A percentile compares a stretch with the other conserved stretches of the same genome.
Conservation (phyloP, 345 rosid species). For the Turritis glabra region DNA sequence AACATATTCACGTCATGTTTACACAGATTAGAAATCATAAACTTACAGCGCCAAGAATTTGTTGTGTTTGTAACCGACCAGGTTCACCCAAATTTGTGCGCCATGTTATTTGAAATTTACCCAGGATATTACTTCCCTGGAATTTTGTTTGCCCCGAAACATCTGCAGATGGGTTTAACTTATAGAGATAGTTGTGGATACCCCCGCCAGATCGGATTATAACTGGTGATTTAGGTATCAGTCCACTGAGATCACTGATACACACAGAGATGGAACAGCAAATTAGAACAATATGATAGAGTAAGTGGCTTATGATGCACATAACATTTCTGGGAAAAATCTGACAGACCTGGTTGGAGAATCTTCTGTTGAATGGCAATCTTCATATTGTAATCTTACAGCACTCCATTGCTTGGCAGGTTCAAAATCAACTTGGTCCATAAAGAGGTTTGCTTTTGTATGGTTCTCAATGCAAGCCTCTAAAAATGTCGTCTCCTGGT, state of each 20-base stretch:
- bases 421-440: constrained; percentile 99
- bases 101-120: constrained; percentile 97
- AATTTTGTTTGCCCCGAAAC: constrained; percentile 51
- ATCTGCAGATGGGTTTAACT: constrained; percentile 50
- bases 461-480: constrained; percentile 98
- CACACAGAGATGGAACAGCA: constrained; percentile 16
- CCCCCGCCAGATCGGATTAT: constrained; percentile 94
- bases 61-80: constrained; percentile 97
- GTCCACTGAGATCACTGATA: constrained; percentile 46
- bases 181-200: constrained; percentile 83
- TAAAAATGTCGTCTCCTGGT: constrained; percentile 81
- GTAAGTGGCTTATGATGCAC: neutral
- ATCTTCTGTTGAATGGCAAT: constrained; percentile 39
- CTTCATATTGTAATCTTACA: constrained; percentile 58
- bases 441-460: constrained; percentile 82
- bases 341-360: constrained; percentile 49
- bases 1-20: neutral
- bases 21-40: constrained; percentile 6
- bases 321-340: constrained; percentile 13
- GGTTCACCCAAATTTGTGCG: constrained; percentile 97
- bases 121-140: constrained; percentile 76
- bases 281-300: neutral
- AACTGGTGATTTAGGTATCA: constrained; percentile 64
- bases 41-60: constrained; percentile 91
- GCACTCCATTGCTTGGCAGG: constrained; percentile 88